Conservation (phyloP, 345 rosid genomes). For the Moringa oleifera region DNA sequence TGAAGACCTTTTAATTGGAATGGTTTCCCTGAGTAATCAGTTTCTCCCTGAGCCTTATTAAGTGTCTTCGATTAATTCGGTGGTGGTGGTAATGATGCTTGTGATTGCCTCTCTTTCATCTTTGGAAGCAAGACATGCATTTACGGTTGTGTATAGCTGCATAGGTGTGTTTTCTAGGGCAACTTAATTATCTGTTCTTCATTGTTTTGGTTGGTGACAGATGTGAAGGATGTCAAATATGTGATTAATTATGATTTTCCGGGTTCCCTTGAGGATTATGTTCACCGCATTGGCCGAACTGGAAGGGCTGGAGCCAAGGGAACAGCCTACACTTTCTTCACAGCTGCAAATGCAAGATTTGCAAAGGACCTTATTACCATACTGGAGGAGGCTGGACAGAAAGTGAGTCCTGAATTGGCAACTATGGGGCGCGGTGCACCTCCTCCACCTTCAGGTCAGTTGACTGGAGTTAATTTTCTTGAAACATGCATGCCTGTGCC, state of each 20-base stretch:
- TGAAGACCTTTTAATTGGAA: no score
- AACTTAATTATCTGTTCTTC: not conserved
- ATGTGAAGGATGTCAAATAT: conserved; percentile 92
- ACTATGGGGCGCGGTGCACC: conserved; percentile 97
- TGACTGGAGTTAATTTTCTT: not conserved
- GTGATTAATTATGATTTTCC: conserved; percentile 99
- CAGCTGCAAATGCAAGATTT: conserved; percentile 91
- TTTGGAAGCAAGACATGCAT: not conserved
- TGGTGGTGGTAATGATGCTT: not conserved
- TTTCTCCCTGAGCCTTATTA: not conserved
- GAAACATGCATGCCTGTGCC: not conserved
- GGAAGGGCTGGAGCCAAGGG: conserved; percentile 99
- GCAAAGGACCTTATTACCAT: conserved; percentile 86
- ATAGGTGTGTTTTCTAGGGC: not conserved
- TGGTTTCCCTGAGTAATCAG: not conserved
- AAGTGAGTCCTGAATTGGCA: conserved; percentile 77
- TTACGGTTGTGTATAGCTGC: not conserved
- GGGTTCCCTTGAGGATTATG: conserved; percentile 97
- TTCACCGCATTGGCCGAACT: conserved; percentile 94
- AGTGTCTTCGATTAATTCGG: not conserved
- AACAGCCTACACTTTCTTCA: conserved; percentile 96
- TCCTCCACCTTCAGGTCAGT: conserved; percentile 83
- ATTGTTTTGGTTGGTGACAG: conserved; percentile 39
- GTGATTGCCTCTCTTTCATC: not conserved
- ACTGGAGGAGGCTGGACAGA: conserved; percentile 98